Evolutionary conservation across 1,284 basidiomycete genomes (phyloP), one percentile per base, ranked within the genome.

Genomic region (Cutaneotrichosporon spelunceum): DNA sequence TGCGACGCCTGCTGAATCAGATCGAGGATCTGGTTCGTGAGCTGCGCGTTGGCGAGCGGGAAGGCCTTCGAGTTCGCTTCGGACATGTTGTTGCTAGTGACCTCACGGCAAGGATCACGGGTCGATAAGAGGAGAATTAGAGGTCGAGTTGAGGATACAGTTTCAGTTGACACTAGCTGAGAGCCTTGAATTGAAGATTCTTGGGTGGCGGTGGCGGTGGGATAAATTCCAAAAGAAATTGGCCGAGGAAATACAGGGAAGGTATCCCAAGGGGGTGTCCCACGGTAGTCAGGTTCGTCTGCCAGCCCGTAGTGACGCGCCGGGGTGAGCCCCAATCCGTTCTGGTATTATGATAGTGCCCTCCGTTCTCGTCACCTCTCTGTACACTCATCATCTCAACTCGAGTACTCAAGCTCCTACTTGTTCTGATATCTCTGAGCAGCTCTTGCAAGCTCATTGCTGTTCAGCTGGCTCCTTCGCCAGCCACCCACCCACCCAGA

Each of bases 21-120:
- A 71, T 94, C 92, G 62, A 95, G 83, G 73, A 94, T 92, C 91
- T 91, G 87, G 85, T 98, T 97, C 77, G 94, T 97, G 72, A 99
- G 84, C 54, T 86, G 83, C 50, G 93, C 88, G 71, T 89, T 85
- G 67, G 96, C 92, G 64, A 93, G 83, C 58, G 96, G 96, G 87
- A 92, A 99, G 62, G 93, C 93, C 83, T 94, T 96, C 70, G 83
- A 80, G 81, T 84, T 84, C 50, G 75, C 66, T 57, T 74, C 75
- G 61, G 56, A 66, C 34, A 61, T 60, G 56, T 50, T 45, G 57
- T 34, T 67, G 56, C 39, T 61, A 39, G 55, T 60, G 71, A 72
- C 69, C 71, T 72, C 71, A 70, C 71, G 64, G 63, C 61, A 47
- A 57, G 66, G 71, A 70, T 72, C 71, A 66, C 66, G 65, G 71